Evolutionary conservation across 345 rosid species (phyloP).

Genomic region (Hypericum androsaemum): DNA sequence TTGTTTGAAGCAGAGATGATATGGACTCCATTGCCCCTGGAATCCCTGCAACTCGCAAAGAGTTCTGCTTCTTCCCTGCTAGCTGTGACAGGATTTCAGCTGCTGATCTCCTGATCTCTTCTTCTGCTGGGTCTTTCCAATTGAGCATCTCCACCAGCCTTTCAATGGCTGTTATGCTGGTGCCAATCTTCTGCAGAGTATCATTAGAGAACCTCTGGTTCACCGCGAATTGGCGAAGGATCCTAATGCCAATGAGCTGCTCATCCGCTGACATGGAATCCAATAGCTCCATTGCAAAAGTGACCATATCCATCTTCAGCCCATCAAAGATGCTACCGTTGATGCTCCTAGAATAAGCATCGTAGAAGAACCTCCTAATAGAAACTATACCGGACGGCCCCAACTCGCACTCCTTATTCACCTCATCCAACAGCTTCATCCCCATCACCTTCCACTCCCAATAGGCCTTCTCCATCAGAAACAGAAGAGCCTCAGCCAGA

Average conservation of each 20-base stretch:
- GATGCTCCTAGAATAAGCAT: slow-evolving; percentile 72
- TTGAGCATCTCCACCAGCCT: slow-evolving; percentile 82
- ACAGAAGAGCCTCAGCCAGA: slow-evolving; percentile 70
- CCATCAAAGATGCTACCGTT: slow-evolving; percentile 86
- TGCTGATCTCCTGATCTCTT: slow-evolving; percentile 64
- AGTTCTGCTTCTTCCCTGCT: slow-evolving; percentile 69
- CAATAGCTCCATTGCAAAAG: slow-evolving; percentile 63
- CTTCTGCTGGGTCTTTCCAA: slow-evolving; percentile 84
- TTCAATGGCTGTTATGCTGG: slow-evolving; percentile 48
- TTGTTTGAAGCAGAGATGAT: slow-evolving; percentile 64
- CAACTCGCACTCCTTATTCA: slow-evolving; percentile 54
- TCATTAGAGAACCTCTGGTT: slow-evolving; percentile 49
- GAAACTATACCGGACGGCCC: slow-evolving; percentile 58
- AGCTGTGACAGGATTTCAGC: slow-evolving; percentile 66
- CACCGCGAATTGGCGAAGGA: slow-evolving; percentile 44
- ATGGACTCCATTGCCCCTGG: slow-evolving; percentile 92
- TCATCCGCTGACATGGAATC: slow-evolving; percentile 67
- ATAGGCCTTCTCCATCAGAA: slow-evolving; percentile 74
- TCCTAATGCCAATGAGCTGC: slow-evolving; percentile 69
- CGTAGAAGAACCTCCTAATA: slow-evolving; percentile 67
- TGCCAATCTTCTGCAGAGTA: slow-evolving; percentile 78
- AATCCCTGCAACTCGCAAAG: slow-evolving; percentile 69
- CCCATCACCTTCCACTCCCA: slow-evolving; percentile 58
- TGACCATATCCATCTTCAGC: slow-evolving; percentile 76
- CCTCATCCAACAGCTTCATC: slow-evolving; percentile 58